Conservation (phyloP, 176 grass and related monocot species). For the Echinochloa phyllopogon region DNA sequence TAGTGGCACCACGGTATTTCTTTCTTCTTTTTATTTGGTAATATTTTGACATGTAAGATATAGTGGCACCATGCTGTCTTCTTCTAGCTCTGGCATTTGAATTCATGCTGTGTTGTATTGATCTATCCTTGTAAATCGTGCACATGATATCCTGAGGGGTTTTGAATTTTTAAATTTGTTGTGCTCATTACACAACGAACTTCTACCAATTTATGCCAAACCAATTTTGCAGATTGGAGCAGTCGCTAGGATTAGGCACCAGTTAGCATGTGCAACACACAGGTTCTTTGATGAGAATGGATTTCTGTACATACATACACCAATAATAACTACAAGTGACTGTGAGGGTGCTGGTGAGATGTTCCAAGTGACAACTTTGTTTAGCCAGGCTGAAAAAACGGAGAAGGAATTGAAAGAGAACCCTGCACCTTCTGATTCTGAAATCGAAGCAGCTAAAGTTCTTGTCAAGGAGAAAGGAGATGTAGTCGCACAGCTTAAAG, state of each 20-base stretch:
- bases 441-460: slow-evolving; percentile 71
- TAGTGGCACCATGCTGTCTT: not conserved
- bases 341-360: slow-evolving; percentile 98
- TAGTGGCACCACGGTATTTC: not conserved
- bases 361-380: slow-evolving; percentile 89
- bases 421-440: slow-evolving; percentile 75
- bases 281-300: slow-evolving; percentile 80
- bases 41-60: not conserved
- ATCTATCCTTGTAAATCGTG: not conserved
- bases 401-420: slow-evolving; percentile 83
- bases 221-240: slow-evolving; percentile 73
- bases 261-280: slow-evolving; percentile 80
- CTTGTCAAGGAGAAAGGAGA: slow-evolving; percentile 75
- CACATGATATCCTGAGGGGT: not conserved
- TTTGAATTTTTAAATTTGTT: not conserved
- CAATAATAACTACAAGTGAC: slow-evolving; percentile 91
- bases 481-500: slow-evolving; percentile 68
- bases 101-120: not conserved
- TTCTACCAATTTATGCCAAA: not conserved
- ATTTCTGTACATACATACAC: slow-evolving; percentile 86
- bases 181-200: not conserved
- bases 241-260: slow-evolving; percentile 80
- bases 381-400: slow-evolving; percentile 79
- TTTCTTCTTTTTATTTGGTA: not conserved
- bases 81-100: not conserved